Base-by-base conservation (phyloP, 2,329 filamentous ascomycete species). In the Epichloe aotearoae region DNA sequence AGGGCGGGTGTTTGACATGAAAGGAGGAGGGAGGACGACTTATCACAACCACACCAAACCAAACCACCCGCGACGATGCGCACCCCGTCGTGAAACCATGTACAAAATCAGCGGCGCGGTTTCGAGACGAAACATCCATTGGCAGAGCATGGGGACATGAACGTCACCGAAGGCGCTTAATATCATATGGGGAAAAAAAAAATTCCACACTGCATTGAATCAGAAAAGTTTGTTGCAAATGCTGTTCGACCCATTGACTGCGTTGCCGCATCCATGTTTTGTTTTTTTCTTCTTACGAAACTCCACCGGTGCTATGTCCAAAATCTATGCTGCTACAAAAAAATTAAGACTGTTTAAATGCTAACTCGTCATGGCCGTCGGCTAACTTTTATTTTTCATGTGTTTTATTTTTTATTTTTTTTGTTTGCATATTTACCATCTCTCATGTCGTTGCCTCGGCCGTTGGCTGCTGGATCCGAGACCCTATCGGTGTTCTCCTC, bases 401-500 rank as follows among this genome's bases (percentile, higher is more conserved):
- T 39, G 23, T n/a, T 34, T n/a, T 17, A 30, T 47, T 11, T 17
- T 38, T 19, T 10, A 3, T 19, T 0, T n/a, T 38, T 38, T 47
- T 11, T 26, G 12, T 19, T 23, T 20, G 7, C 8, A 26, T 30
- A 20, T 44, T 11, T 15, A 49, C 19, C 37, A 14, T 30, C 23
- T 41, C 36, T 15, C 41, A 41, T 26, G 33, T 37, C 7, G 20
- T 44, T 20, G 3, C 30, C n/a, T 23, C 26, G 33, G 10, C 30
- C 5, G 15, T 39, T 4, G 46, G 39, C 50, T 50, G 36, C 51
- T 52, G 46, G 56, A 54, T 49, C 53, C 53, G 52, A 70, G 61
- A 56, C 65, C 70, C 71, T 76, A 79, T 59, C 75, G 72, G 57
- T 81, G 77, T 57, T 72, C 68, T 56, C 74, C 68, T 56, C 74